A percentile compares a stretch with the other conserved stretches of the same genome.
phyloP scores from a whole-genome alignment of 371 early-diverging fungal genomes.

The Chytridium lagenaria region DNA sequence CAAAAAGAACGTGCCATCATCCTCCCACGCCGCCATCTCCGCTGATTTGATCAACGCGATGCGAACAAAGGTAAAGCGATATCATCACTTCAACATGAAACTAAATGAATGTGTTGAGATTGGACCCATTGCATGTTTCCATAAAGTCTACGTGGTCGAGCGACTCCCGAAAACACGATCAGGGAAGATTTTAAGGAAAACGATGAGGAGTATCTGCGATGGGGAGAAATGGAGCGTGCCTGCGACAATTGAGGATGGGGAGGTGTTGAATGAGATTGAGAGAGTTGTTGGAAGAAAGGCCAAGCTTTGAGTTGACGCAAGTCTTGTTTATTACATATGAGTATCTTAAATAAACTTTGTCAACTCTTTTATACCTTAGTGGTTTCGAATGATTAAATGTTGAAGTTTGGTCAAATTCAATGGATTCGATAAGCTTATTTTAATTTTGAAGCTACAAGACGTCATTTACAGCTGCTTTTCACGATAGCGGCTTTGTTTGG shows the following conservation, averaged over 20 bases:
- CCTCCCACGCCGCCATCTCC: not conserved
- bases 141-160: slow-evolving; percentile 65
- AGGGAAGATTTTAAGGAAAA: slow-evolving; percentile 89
- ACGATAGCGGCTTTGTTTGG: slow-evolving; percentile 56
- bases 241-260: slow-evolving; percentile 82
- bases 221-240: slow-evolving; percentile 66
- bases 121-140: slow-evolving; percentile 82
- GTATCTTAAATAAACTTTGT: too few relatives aligned
- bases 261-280: too few relatives aligned
- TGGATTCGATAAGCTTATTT: too few relatives aligned
- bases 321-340: too few relatives aligned
- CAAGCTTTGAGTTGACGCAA: too few relatives aligned
- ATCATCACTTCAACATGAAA: not conserved
- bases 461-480: slow-evolving; percentile 60
- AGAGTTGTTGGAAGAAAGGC: too few relatives aligned
- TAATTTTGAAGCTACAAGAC: too few relatives aligned
- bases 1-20: slow-evolving; percentile 11
- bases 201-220: slow-evolving; percentile 63
- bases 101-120: slow-evolving; percentile 38
- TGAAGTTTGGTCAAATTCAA: too few relatives aligned
- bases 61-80: slow-evolving; percentile 25
- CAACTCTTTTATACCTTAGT: too few relatives aligned
- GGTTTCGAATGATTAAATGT: too few relatives aligned
- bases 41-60: slow-evolving; percentile 22
- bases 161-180: slow-evolving; percentile 92